Evolutionary conservation across 352 stramenopile genomes (phyloP).

Genomic region (Halophytophthora polymorphica): DNA sequence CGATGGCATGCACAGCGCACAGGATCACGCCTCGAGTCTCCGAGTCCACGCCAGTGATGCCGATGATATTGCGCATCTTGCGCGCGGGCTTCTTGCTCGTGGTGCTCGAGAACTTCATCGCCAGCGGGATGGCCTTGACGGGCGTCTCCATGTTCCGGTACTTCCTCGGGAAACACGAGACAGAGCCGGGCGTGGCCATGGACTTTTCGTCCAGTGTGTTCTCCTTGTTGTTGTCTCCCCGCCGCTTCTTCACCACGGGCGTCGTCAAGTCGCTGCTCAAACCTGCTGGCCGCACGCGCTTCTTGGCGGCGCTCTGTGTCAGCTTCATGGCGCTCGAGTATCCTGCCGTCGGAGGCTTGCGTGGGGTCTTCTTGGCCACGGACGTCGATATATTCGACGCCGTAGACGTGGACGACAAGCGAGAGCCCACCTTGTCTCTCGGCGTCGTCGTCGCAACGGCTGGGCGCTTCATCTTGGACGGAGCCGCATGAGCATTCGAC

Average conservation of each 20-base stretch:
- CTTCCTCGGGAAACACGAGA: constrained; percentile 29
- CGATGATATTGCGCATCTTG: constrained; percentile 57
- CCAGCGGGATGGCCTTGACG: constrained; percentile 17
- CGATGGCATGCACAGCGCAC: constrained; percentile 76
- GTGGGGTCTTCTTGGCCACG: constrained; percentile 16
- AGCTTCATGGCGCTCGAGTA: constrained; percentile 18
- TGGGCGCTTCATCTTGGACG: too few relatives aligned
- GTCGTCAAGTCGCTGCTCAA: constrained; percentile 19
- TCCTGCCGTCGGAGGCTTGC: constrained; percentile 10
- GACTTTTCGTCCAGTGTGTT: constrained; percentile 14
- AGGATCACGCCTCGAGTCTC: constrained; percentile 60
- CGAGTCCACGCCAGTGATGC: constrained; percentile 67
- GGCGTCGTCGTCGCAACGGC: too few relatives aligned
- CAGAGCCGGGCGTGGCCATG: constrained; percentile 24
- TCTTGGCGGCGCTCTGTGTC: constrained; percentile 17
- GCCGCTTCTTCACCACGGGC: constrained; percentile 28
- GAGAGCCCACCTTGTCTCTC: too few relatives aligned
- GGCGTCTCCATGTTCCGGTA: constrained; percentile 27
- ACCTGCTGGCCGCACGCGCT: constrained; percentile 14
- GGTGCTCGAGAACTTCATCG: constrained; percentile 30
- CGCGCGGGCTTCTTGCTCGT: constrained; percentile 25
- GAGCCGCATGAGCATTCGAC: too few relatives aligned
- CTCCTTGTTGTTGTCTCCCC: constrained; percentile 14
- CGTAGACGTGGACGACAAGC: too few relatives aligned
- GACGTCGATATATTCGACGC: constrained; percentile 1